A percentile compares a stretch with the other conserved stretches of the same genome.
phyloP scores from a whole-genome alignment of 2,329 filamentous ascomycete genomes.

The Lachnellula cervina region DNA sequence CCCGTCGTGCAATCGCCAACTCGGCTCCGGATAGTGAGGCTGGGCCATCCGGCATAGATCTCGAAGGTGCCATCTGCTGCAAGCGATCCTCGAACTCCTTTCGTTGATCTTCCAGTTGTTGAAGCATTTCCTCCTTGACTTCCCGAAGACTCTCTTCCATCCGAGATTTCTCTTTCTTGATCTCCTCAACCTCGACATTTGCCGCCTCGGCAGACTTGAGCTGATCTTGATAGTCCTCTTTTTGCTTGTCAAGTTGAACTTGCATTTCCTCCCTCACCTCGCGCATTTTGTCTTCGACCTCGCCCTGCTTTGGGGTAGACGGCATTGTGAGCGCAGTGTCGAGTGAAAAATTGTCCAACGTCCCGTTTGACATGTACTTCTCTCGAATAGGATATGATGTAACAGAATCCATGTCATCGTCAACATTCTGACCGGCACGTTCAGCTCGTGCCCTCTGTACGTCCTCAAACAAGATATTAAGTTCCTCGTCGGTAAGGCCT shows the following conservation, averaged over 20 bases:
- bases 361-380: slow-evolving; percentile 93
- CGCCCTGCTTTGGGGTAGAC: slow-evolving; percentile 76
- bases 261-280: slow-evolving; percentile 80
- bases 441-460: slow-evolving; percentile 82
- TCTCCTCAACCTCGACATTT: slow-evolving; percentile 75
- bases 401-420: slow-evolving; percentile 85
- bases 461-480: slow-evolving; percentile 90
- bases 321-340: slow-evolving; percentile 94
- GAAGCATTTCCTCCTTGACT: slow-evolving; percentile 84
- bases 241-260: slow-evolving; percentile 73
- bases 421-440: slow-evolving; percentile 69
- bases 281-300: slow-evolving; percentile 69
- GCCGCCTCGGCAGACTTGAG: slow-evolving; percentile 70
- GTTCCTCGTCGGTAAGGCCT: slow-evolving; percentile 85
- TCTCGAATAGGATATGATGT: slow-evolving; percentile 85
- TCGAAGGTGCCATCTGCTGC: slow-evolving; percentile 65
- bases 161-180: slow-evolving; percentile 72
- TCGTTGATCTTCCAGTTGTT: slow-evolving; percentile 76
- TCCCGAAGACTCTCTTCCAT: slow-evolving; percentile 79
- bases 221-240: slow-evolving; percentile 75
- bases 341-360: slow-evolving; percentile 91
- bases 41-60: slow-evolving; percentile 40
- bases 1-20: slow-evolving; percentile 61
- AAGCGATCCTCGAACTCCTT: slow-evolving; percentile 81
- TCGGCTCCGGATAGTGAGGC: slow-evolving; percentile 61